Conservation (phyloP, 2,329 filamentous ascomycete species). For the Pyrenochaeta sp. region DNA sequence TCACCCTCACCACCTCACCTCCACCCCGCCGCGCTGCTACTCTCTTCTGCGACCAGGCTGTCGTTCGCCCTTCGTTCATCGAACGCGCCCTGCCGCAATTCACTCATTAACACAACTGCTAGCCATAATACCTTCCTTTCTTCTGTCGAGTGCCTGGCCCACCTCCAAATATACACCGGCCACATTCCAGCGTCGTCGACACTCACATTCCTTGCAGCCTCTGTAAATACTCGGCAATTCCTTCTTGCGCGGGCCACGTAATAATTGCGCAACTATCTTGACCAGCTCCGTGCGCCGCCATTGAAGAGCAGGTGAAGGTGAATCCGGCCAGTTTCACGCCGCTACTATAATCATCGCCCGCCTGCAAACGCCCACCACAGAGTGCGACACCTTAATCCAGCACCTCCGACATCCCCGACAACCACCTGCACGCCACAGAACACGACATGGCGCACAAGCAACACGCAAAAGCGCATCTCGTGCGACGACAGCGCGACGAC, state of each 20-base stretch:
- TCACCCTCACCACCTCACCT: slow-evolving; percentile 20
- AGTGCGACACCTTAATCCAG: slow-evolving; percentile 4
- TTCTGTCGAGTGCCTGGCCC: slow-evolving; percentile 41
- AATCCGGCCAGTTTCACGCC: not conserved
- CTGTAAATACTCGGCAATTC: slow-evolving; percentile 30
- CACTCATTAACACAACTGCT: slow-evolving; percentile 43
- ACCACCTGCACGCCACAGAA: slow-evolving; percentile 9
- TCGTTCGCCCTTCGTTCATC: slow-evolving; percentile 50
- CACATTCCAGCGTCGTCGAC: slow-evolving; percentile 34
- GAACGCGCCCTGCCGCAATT: slow-evolving; percentile 43
- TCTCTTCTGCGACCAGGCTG: slow-evolving; percentile 46
- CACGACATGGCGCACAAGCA: slow-evolving; percentile 32
- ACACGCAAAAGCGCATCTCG: slow-evolving; percentile 35
- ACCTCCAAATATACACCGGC: slow-evolving; percentile 16
- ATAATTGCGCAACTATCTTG: slow-evolving; percentile 26
- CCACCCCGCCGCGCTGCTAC: no score
- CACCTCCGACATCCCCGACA: slow-evolving; percentile 1
- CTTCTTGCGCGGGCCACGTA: slow-evolving; percentile 32
- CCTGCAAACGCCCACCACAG: not conserved
- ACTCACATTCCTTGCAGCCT: slow-evolving; percentile 41
- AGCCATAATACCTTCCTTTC: slow-evolving; percentile 41
- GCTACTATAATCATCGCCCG: slow-evolving; percentile 1
- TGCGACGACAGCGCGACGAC: slow-evolving; percentile 36
- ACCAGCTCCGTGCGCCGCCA: slow-evolving; percentile 2
- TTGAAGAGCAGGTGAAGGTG: slow-evolving; percentile 18